Evolutionary conservation across 1,284 basidiomycete species (phyloP), one percentile per base, ranked within the genome.

Genomic region (Puccinia coronata): DNA sequence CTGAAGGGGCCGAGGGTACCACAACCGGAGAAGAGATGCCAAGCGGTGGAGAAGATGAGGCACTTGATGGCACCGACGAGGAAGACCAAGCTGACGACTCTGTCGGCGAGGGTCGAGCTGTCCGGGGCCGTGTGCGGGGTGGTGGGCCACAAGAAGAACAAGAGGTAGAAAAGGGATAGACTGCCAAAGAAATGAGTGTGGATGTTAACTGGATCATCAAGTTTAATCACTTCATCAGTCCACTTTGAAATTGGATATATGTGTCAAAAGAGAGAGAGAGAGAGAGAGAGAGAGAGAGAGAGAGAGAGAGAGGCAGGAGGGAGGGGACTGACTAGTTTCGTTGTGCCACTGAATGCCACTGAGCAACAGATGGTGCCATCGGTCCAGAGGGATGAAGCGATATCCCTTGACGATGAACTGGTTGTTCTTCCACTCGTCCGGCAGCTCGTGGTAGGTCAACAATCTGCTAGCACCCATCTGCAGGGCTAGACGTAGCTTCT

Each of bases 391-490:
- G 53, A 80, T 80, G 55, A 80, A 80, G 16, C 77, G 77, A 72
- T 80, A 80, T 16, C 77, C 77, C 28, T 47, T 55, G n/a, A 80
- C 43, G 51, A 80, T 80, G 51, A 71, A 82, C 18, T 81, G 82
- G 43, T 83, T 83, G 55, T 83, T 83, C 55, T 80, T 82, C 81
- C 82, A 83, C 41, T 82, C 73, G 4, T 75, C 43, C 6, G 83
- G 83, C 39, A 83, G 76, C 70, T 83, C 83, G 76, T 82, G 82
- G 49, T 83, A 83, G 41, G 82, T 79, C 31, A 83, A 70, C 36
- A 83, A 70, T n/a, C 83, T 43, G 49, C 47, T 61, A 25, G 79
- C 51, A 3, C 83, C 83, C 61, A 65, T 71, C 31, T 80, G 41
- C 23, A 83, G 39, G 12, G 83, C 82, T 23, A 77, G 31, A 53